phyloP scores from a whole-genome alignment of 257 asterid genomes.

The Schizonepeta tenuifolia region DNA sequence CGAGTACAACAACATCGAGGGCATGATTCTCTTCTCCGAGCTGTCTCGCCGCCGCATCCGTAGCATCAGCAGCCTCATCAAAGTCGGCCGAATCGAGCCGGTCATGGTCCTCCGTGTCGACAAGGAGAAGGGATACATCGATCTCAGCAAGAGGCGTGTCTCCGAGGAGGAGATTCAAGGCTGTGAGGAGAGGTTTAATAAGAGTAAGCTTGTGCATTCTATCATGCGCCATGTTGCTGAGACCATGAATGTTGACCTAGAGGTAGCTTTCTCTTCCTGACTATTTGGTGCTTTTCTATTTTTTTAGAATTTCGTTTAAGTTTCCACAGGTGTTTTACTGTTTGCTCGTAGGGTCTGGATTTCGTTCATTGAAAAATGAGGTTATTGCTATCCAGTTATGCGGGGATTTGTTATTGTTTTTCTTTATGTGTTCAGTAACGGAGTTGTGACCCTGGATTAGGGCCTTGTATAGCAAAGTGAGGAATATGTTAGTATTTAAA shows the following conservation, averaged over 20 bases:
- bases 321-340: too few relatives aligned
- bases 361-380: too few relatives aligned
- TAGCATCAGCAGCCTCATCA: slow-evolving; percentile 88
- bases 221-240: slow-evolving; percentile 98
- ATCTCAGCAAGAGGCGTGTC: slow-evolving; percentile 95
- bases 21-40: slow-evolving; percentile 96
- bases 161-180: slow-evolving; percentile 91
- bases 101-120: slow-evolving; percentile 98
- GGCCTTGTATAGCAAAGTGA: too few relatives aligned
- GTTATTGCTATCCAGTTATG: too few relatives aligned
- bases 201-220: slow-evolving; percentile 97
- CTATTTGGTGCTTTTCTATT: too few relatives aligned
- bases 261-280: too few relatives aligned
- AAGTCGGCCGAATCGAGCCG: slow-evolving; percentile 92
- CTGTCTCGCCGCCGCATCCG: slow-evolving; percentile 98
- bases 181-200: slow-evolving; percentile 92
- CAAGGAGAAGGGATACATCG: slow-evolving; percentile 93
- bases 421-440: too few relatives aligned
- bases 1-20: slow-evolving; percentile 96
- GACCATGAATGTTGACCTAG: slow-evolving; percentile 78
- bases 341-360: too few relatives aligned
- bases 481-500: too few relatives aligned
- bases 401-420: too few relatives aligned
- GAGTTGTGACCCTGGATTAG: too few relatives aligned
- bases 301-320: too few relatives aligned